Evolutionary conservation across 2,329 filamentous ascomycete species (phyloP), one percentile per base, ranked within the genome.

Genomic region (Penicillium sp.): DNA sequence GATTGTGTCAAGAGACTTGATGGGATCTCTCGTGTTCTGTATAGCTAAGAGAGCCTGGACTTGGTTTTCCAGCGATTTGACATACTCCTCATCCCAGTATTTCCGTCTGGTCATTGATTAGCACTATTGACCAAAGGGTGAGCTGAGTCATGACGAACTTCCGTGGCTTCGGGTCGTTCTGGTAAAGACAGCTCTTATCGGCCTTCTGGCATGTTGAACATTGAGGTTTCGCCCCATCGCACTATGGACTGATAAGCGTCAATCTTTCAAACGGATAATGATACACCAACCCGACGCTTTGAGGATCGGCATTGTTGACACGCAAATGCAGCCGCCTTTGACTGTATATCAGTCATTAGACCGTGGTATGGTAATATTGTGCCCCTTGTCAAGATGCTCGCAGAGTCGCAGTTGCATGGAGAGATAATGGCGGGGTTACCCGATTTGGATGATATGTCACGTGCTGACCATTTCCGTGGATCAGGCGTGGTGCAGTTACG

Each of bases 21-120:
- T 7, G 10, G 29, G 29, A 16, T 31, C n/a, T 56, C 24, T 24
- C 16, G 33, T n/a, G 16, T 10, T 48, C 19, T 52, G 48, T 33
- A 56, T 29, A 2, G 48, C 54, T 22, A 56, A 31, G 1, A 56
- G 31, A 5, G 54, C 44, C 19, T 56, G 44, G 1, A 56, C 44
- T 35, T 56, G 54, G 27, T 52, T 48, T 21, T 56, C 54, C 2
- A 56, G 49, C 16, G 54, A 56, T 16, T 52, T 52, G 11, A 56
- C 54, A 26, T 56, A 56, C 21, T 27, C 19, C 22, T 56, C 54
- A 16, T 56, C 54, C 54, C 54, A 56, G 44, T 56, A 56, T 41
- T 56, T 56, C 11, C 54, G 54, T 27, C 54, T 56, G 48, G 3
- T 10, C 6, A 29, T 48, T 19, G 45, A 22, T 48, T 31, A 48